Base-by-base conservation (phyloP, 177 flowering plant genomes). In the Telopea speciosissima region DNA sequence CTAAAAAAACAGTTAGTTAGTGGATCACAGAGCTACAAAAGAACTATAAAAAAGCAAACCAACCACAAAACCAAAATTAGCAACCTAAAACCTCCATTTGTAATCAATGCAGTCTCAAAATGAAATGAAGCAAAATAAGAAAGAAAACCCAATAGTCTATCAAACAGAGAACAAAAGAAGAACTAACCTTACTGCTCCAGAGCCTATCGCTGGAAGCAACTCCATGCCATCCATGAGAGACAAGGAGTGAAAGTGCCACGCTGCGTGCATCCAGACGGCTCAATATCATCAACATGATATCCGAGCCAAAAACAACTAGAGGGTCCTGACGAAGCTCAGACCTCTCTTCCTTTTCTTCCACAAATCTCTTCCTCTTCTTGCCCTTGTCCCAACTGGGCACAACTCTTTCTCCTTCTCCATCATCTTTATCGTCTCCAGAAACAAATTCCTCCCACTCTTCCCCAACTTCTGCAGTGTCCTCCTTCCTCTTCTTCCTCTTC, bases 191-290 rank as follows among this genome's bases (percentile, higher is more conserved):
- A 73, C 74, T 0, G 62, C 75, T 54, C 94, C 94, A 89, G 40
- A 89, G 77, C 14, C 62, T 19, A 36, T 89, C 91, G 63, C 83
- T 77, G 68, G 86, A 86, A 73, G 94, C 91, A 23, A 86, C 84
- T 5, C 45, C 69, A 72, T 72, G 71, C 95, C 92, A 88, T 10
- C 78, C 76, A 61, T 86, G 88, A 61, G 89, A 87, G 59, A 90
- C 92, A 21, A 87, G 80, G 42, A 86, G 86, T 42, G 85, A 77
- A 13, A 78, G 88, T 82, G 90, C 95, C 87, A 81, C 82, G 86
- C 95, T 90, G 86, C 84, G 83, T 81, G 92, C 89, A 83, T 90
- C 90, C 13, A 90, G 86, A 65, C 78, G 70, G 22, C 74, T 73
- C 63, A 88, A 68, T 16, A 85, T 81, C 79, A 68, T 76, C 81